Evolutionary conservation across 306 rosid species (phyloP), one percentile per base, ranked within the genome.

Genomic region (Cajanus cajan): DNA sequence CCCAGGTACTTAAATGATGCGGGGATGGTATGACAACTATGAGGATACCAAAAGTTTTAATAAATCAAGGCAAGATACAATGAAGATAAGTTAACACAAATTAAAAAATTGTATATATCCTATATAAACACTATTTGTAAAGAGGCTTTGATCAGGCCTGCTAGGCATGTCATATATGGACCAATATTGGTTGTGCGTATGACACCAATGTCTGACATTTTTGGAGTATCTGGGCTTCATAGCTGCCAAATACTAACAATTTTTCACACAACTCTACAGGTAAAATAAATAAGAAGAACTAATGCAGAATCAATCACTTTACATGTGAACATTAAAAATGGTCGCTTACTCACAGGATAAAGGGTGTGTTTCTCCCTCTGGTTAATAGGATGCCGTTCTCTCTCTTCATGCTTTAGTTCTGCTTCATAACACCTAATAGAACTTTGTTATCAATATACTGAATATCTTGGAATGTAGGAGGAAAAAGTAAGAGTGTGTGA

Each of bases 371-470:
- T 95, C 16, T 95, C 99, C 92, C 98, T 89, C 59, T 85, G 94
- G 86, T 91, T 91, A 66, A 69, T 61, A 76, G 99, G 97, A 86
- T 95, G 99, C 10, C 88, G 86, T 14, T 95, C 98, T 84, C 98
- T 87, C 82, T 95, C 99, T 80, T 95, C 99, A 78, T 90, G 93
- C 68, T 89, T 93, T 76, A 85, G 87, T 80, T 95, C 99, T 73
- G 73, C 87, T 86, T 91, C 97, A 9, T 91, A 84, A 85, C 99
- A 95, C 90, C 98, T 92, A 83, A 19, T 43, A 83, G 18, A 82
- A 73, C 36, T 71, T 41, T 65, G 33, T 39, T 24, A 63, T 41
- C 70, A 77, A 76, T 5, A 76, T 68, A 48, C 40, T 36, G 14
- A 43, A 59, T 22, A 75, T 25, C 4, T 8, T 33, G 14, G 22